Percentiles rank a stretch among this genome's conserved stretches.
Evolutionary conservation across 768 basidiomycete genomes (phyloP).

Genomic region (Pulveroboletus sp.): DNA sequence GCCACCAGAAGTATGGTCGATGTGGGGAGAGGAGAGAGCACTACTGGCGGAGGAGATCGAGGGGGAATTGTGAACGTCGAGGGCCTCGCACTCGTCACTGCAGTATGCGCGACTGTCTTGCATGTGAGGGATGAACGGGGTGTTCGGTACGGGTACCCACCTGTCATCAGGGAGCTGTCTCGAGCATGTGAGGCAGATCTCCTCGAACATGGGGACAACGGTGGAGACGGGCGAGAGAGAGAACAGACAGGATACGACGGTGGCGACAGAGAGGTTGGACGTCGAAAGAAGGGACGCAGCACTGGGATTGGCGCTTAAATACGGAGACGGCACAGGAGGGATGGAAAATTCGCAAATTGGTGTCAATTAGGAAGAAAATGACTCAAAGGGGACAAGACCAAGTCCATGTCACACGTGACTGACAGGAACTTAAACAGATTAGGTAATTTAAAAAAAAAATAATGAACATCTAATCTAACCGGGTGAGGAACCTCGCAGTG

Average conservation of each 20-base stretch:
- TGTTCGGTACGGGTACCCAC: constrained; percentile 37
- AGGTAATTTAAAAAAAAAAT: not conserved
- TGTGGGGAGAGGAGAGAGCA: constrained; percentile 61
- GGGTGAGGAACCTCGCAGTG: not conserved
- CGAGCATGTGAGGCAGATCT: constrained; percentile 71
- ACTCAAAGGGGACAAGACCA: constrained; percentile 30
- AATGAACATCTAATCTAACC: constrained; percentile 11
- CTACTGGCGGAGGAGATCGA: constrained; percentile 63
- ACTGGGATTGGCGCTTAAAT: constrained; percentile 26
- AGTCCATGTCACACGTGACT: constrained; percentile 24
- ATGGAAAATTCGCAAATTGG: constrained; percentile 34
- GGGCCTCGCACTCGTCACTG: constrained; percentile 59
- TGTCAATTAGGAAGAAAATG: constrained; percentile 29
- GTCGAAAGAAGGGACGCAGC: constrained; percentile 11
- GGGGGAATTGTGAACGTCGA: constrained; percentile 57
- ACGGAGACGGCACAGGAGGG: constrained; percentile 35
- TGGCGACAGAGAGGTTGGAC: constrained; percentile 10
- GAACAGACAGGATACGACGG: not conserved
- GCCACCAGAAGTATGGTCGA: constrained; percentile 46
- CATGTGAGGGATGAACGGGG: constrained; percentile 14
- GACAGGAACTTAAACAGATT: not conserved
- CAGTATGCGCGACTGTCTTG: constrained; percentile 61
- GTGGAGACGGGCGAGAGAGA: not conserved
- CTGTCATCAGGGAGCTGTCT: constrained; percentile 58
- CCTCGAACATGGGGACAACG: constrained; percentile 61